Evolutionary conservation across 257 asterid genomes (phyloP).

Genomic region (Gentiana straminea): DNA sequence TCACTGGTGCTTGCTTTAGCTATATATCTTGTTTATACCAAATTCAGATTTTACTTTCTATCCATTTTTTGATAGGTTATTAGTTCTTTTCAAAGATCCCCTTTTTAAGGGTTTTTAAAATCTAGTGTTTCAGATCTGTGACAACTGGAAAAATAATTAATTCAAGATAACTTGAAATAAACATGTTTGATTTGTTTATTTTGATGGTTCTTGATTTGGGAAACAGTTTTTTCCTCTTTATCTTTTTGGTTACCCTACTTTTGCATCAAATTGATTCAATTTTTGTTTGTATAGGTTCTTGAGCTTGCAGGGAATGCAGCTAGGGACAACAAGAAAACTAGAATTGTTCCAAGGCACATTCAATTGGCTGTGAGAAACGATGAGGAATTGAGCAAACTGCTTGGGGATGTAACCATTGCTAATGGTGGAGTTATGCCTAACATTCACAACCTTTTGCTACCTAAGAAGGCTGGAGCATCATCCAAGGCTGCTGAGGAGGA

Average conservation of each 20-base stretch:
- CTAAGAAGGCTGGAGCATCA: conserved; percentile 54
- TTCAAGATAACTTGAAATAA: no score
- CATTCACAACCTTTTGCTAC: conserved; percentile 62
- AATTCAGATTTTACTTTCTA: no score
- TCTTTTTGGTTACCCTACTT: background rate
- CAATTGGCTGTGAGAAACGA: conserved; percentile 68
- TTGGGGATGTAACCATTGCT: conserved; percentile 68
- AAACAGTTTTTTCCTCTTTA: background rate
- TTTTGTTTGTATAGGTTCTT: conserved; percentile 28
- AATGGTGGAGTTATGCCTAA: conserved; percentile 79
- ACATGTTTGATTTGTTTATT: background rate
- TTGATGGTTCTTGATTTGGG: background rate
- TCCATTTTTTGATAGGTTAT: no score
- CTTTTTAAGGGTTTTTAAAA: conserved; percentile 1
- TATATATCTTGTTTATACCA: background rate
- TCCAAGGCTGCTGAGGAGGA: conserved; percentile 52
- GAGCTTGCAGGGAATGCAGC: conserved; percentile 78
- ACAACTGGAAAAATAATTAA: background rate
- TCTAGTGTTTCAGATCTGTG: conserved; percentile 1
- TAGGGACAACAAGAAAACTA: conserved; percentile 63
- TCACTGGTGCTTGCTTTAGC: no score
- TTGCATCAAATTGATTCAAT: background rate
- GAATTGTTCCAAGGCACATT: conserved; percentile 65
- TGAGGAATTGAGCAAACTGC: conserved; percentile 59
- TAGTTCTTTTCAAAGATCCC: background rate